Evolutionary conservation across 305 asterid genomes (phyloP), one percentile per base, ranked within the genome.

Genomic region (Solanum hybrid): DNA sequence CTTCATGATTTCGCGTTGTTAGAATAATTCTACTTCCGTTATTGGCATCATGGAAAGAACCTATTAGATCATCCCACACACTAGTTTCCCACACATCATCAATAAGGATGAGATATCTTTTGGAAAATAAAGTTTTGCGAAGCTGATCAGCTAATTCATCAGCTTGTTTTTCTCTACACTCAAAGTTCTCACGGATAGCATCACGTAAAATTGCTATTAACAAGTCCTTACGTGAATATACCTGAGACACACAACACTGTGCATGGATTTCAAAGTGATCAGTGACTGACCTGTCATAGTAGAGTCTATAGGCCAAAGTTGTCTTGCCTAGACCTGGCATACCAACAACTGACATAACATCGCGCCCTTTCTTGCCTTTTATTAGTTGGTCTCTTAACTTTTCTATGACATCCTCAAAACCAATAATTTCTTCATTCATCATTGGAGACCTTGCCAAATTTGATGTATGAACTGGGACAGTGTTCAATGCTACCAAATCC

Each of bases 251-350:
- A 60, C 88, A 92, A 12, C 92, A 94, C 94, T 95, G 95, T 13
- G 92, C 94, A 3, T 94, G 96, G 6, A 51, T 91, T 51, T 90
- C 85, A 93, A 94, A 95, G 27, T 94, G 91, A 4, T 34, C 88
- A 10, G 92, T 91, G 4, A 93, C 91, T 17, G 8, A 81, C 20
- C 73, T 91, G 69, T 94, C 93, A 79, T 91, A 90, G 24, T 91
- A 94, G 31, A 95, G 91, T 91, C 91, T 93, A 14, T 90, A 91
- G 31, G 97, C 96, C 29, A 95, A 87, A 3, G 98, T 95, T 22
- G 97, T 94, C 91, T 95, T 94, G 6, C 98, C 97, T 4, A 93
- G 94, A 4, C 98, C 98, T 3, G 93, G 76, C 89, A 88, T 88
- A n/a, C 89, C 89, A 6, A 31, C 34, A 31, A 88, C 36, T 1